These are phyloP conservation scores for Ustilago nuda DNA, from an alignment of 1,284 basidiomycete species.

Conservation along the genomic window DNA sequence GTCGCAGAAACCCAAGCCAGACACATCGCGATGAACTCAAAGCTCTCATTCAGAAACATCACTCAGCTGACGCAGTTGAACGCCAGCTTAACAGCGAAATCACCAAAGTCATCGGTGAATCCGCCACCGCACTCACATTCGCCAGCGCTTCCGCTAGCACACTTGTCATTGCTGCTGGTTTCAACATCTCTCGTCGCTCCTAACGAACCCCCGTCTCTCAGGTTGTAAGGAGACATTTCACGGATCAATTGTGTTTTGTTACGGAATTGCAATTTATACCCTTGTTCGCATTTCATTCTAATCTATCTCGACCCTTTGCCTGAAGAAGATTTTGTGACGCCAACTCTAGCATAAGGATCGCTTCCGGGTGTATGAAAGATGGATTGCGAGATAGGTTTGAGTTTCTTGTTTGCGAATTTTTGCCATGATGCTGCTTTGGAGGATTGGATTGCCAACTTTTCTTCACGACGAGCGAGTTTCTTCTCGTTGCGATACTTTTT, in stretches of 20 bases:
- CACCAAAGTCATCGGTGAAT: constrained; percentile 62
- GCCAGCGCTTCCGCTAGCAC: constrained; percentile 33
- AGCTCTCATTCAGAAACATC: constrained; percentile 30
- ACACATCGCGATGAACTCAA: constrained; percentile 62
- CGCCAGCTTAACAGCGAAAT: constrained; percentile 57
- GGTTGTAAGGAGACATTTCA: not conserved
- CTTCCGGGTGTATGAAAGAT: constrained; percentile 95
- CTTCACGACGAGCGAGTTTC: constrained; percentile 85
- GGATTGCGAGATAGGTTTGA: constrained; percentile 70
- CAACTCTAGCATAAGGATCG: constrained; percentile 83
- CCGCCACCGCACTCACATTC: constrained; percentile 53
- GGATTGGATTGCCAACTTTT: constrained; percentile 88
- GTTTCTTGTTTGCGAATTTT: constrained; percentile 94
- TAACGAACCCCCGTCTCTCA: not conserved
- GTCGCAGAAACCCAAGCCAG: constrained; percentile 56
- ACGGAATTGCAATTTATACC: constrained; percentile 4
- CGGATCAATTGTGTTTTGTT: not conserved
- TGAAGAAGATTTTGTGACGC: constrained; percentile 71
- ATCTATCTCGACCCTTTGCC: not conserved
- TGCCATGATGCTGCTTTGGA: constrained; percentile 94
- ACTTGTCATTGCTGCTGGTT: constrained; percentile 56
- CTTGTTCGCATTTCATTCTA: not conserved
- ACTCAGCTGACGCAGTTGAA: constrained; percentile 28
- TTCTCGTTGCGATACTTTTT: constrained; percentile 91
- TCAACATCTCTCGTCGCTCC: constrained; percentile 10